Percentiles rank a stretch among this genome's conserved stretches.
phyloP scores from a whole-genome alignment of 176 grass and related monocot species.

The Tuctoria greenei region DNA sequence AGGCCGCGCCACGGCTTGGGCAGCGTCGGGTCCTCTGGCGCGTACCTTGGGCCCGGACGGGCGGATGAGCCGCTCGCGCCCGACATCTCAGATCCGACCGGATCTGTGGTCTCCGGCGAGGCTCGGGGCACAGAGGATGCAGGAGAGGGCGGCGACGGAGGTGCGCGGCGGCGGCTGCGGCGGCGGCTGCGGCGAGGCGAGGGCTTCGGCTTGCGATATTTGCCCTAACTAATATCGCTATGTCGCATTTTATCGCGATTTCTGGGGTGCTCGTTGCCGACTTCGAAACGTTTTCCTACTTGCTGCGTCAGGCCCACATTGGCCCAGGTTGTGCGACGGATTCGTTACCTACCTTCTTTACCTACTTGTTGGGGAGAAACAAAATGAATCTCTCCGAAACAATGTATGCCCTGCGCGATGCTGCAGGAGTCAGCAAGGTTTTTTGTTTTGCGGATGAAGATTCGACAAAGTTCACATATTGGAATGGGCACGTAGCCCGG shows the following conservation, averaged over 20 bases:
- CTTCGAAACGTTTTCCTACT: background rate
- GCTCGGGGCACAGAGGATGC: background rate
- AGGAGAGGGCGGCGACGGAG: background rate
- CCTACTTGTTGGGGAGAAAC: too few species aligned
- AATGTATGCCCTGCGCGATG: too few species aligned
- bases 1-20: conserved; percentile 96
- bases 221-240: background rate
- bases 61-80: conserved; percentile 11
- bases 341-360: too few species aligned
- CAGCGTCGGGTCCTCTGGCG: conserved; percentile 82
- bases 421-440: too few species aligned
- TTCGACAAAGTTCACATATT: too few species aligned
- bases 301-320: background rate
- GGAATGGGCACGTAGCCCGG: too few species aligned
- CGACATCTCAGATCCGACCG: conserved; percentile 45
- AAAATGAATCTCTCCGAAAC: too few species aligned
- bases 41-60: conserved; percentile 72
- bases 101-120: conserved; percentile 26
- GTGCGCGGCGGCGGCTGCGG: background rate
- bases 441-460: too few species aligned
- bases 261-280: background rate
- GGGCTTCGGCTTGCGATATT: background rate
- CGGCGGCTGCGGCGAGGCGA: background rate
- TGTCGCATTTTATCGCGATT: conserved; percentile 5
- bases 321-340: background rate